These are phyloP conservation scores for Chlamydomonas applanata DNA, from an alignment of 139 green algal species.

Conservation along the genomic window DNA sequence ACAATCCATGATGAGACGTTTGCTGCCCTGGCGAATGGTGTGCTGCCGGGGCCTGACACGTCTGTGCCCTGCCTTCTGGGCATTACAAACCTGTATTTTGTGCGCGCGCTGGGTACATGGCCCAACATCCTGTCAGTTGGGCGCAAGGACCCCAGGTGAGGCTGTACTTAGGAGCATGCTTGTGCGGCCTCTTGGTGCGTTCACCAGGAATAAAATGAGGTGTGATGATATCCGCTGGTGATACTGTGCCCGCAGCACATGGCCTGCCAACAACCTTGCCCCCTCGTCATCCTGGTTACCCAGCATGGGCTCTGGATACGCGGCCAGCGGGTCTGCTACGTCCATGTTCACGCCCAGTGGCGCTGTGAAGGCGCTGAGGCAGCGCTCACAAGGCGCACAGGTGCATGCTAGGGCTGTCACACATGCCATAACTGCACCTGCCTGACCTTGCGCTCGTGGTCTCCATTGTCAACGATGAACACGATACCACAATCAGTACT, in stretches of 20 bases:
- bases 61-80: constrained; percentile 73
- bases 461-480: no score
- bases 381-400: constrained; percentile 41
- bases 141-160: constrained; percentile 27
- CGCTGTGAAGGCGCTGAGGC: constrained; percentile 32
- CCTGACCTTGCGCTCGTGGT: no score
- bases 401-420: neutral
- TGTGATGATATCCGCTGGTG: neutral
- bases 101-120: constrained; percentile 57
- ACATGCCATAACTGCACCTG: neutral
- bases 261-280: no score
- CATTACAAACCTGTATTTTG: constrained; percentile 88
- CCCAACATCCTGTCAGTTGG: constrained; percentile 72
- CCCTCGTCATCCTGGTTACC: no score
- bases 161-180: no score
- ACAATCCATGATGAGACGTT: constrained; percentile 91
- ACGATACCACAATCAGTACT: no score
- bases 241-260: neutral
- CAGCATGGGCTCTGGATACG: neutral
- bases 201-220: no score
- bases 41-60: constrained; percentile 22
- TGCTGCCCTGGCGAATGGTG: constrained; percentile 39
- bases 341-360: neutral
- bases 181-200: no score
- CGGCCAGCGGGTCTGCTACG: neutral